These are phyloP conservation scores for Nemania sp. DNA, from an alignment of 2,329 filamentous ascomycete species.

Conservation along the genomic window DNA sequence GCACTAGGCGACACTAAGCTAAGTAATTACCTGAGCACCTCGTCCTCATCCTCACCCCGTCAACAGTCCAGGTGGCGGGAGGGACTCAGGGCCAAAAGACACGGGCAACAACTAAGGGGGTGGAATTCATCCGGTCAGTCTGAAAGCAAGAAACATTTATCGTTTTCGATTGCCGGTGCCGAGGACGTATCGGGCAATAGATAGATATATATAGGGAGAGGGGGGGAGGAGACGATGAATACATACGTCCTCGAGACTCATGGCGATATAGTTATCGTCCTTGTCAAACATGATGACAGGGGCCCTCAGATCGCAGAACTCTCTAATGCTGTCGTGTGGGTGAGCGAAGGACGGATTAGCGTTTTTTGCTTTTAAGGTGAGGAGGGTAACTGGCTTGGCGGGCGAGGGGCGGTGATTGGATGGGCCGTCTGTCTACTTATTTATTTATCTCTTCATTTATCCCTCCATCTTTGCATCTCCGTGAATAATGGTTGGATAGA, in stretches of 20 bases:
- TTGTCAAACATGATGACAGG: constrained; percentile 94
- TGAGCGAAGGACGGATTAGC: constrained; percentile 6
- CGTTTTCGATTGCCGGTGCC: not conserved
- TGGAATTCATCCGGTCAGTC: constrained; percentile 14
- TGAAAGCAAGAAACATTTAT: not conserved
- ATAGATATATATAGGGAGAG: no score
- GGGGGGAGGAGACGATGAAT: no score
- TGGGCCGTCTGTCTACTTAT: not conserved
- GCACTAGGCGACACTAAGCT: not conserved
- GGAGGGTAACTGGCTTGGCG: not conserved
- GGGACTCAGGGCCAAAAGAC: constrained; percentile 68
- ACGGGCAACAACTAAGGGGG: constrained; percentile 64
- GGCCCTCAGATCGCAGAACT: constrained; percentile 70
- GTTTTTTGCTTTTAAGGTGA: not conserved
- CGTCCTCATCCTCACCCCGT: not conserved
- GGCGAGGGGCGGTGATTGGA: not conserved
- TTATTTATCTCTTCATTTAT: not conserved
- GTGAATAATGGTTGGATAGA: not conserved
- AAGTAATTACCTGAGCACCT: not conserved
- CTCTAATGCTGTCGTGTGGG: constrained; percentile 63
- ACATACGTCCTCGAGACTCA: constrained; percentile 69
- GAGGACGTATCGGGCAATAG: not conserved
- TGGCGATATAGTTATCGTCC: constrained; percentile 71
- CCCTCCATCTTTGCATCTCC: no score
- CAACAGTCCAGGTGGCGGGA: constrained; percentile 47